Conservation (phyloP, 2,329 filamentous ascomycete genomes). For the Arthroderma uncinatum region DNA sequence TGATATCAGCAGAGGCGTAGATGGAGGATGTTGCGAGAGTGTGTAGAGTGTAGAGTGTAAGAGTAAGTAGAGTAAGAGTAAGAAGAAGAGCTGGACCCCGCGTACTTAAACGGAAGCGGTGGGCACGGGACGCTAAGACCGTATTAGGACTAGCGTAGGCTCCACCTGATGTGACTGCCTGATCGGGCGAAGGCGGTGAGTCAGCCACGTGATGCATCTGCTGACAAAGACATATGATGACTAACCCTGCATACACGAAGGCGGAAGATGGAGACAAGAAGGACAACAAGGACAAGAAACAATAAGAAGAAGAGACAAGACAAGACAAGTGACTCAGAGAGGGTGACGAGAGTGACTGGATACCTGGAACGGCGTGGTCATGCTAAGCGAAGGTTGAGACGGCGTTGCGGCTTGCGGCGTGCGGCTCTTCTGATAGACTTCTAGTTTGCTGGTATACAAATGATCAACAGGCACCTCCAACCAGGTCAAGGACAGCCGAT, state of each 20-base stretch:
- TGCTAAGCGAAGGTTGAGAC: too few relatives aligned
- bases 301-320: not conserved
- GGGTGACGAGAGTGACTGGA: not conserved
- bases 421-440: not conserved
- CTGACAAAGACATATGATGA: not conserved
- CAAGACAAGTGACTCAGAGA: not conserved
- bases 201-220: slow-evolving; percentile 2
- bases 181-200: slow-evolving; percentile 1
- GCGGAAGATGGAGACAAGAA: not conserved
- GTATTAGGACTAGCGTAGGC: not conserved
- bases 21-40: not conserved
- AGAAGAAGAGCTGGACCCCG: slow-evolving; percentile 1
- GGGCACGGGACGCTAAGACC: slow-evolving; percentile 2
- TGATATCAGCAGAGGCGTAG: not conserved
- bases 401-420: too few relatives aligned
- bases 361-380: too few relatives aligned
- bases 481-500: not conserved
- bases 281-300: not conserved
- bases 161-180: slow-evolving; percentile 2
- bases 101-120: slow-evolving; percentile 6
- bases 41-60: not conserved
- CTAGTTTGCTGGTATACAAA: not conserved
- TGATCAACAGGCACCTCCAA: slow-evolving; percentile 1
- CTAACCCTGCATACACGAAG: too few relatives aligned
- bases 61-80: not conserved